These are phyloP conservation scores for Heliosperma pusillum DNA, from an alignment of 148 eudicot genomes.

Conservation along the genomic window DNA sequence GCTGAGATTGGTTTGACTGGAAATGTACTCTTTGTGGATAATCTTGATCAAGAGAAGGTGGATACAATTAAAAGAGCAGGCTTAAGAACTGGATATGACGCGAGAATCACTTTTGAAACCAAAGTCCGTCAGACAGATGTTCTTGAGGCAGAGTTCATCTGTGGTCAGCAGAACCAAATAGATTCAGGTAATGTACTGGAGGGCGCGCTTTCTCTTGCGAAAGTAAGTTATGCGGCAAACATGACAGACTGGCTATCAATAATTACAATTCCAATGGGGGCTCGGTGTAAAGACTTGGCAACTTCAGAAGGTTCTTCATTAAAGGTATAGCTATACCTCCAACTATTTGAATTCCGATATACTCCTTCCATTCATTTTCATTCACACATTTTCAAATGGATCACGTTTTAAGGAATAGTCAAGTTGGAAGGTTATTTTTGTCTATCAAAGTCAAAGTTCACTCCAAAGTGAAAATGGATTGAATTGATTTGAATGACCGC, in stretches of 20 bases:
- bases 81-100: conserved; percentile 57
- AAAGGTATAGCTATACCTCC: conserved; percentile 39
- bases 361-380: not conserved
- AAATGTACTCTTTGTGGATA: conserved; percentile 42
- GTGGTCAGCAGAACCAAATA: conserved; percentile 37
- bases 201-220: conserved; percentile 69
- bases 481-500: not conserved
- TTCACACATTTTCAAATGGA: not conserved
- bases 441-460: not conserved
- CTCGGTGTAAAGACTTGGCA: conserved; percentile 68
- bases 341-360: not conserved
- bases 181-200: conserved; percentile 32
- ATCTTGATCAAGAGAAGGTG: conserved; percentile 40
- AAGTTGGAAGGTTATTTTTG: not conserved
- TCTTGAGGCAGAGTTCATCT: conserved; percentile 67
- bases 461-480: not conserved
- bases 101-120: conserved; percentile 65
- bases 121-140: conserved; percentile 54
- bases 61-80: conserved; percentile 58
- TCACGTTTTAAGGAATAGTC: not conserved
- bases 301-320: conserved; percentile 29
- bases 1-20: conserved; percentile 71
- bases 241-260: conserved; percentile 73
- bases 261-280: conserved; percentile 74
- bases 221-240: conserved; percentile 68